Evolutionary conservation across 495 filamentous ascomycete genomes (phyloP).

Genomic region (Lichenothelia convexa): DNA sequence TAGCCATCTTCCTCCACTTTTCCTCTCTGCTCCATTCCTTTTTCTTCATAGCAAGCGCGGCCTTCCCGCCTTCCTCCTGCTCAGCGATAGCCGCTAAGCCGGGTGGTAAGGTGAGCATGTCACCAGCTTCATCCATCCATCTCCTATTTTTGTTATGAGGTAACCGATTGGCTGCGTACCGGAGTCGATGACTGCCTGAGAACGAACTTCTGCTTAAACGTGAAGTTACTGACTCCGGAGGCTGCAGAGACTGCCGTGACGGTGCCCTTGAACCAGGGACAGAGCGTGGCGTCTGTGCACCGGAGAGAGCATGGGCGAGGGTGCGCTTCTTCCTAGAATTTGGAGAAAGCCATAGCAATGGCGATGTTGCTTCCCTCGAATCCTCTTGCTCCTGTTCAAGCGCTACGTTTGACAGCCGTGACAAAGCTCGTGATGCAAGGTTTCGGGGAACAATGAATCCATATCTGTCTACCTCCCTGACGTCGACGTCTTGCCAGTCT

Average conservation of each 20-base stretch:
- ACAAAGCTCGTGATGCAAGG: constrained; percentile 9
- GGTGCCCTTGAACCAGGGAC: constrained; percentile 5
- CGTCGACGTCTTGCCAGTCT: constrained; percentile 85
- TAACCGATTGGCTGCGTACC: constrained; percentile 53
- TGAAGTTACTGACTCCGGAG: constrained; percentile 13
- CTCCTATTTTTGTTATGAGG: constrained; percentile 59
- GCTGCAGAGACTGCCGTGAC: constrained; percentile 10
- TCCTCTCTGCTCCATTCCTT: constrained; percentile 75
- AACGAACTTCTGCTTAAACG: constrained; percentile 5
- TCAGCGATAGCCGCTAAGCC: constrained; percentile 44
- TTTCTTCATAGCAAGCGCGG: constrained; percentile 41
- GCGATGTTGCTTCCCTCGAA: constrained; percentile 47
- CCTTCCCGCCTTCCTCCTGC: constrained; percentile 37
- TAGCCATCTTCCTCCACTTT: constrained; percentile 97
- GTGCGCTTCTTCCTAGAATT: constrained; percentile 38
- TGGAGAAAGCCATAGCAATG: constrained; percentile 45
- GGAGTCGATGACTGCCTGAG: constrained; percentile 17
- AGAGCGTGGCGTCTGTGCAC: constrained; percentile 17
- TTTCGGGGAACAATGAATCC: constrained; percentile 61
- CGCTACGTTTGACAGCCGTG: constrained; percentile 4
- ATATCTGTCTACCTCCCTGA: constrained; percentile 77
- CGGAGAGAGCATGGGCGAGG: constrained; percentile 32
- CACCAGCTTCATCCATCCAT: constrained; percentile 65
- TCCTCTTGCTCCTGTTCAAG: constrained; percentile 30
- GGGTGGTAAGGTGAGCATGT: constrained; percentile 71